Conservation (phyloP, 352 stramenopile species). For the Phytopythium sindhum region DNA sequence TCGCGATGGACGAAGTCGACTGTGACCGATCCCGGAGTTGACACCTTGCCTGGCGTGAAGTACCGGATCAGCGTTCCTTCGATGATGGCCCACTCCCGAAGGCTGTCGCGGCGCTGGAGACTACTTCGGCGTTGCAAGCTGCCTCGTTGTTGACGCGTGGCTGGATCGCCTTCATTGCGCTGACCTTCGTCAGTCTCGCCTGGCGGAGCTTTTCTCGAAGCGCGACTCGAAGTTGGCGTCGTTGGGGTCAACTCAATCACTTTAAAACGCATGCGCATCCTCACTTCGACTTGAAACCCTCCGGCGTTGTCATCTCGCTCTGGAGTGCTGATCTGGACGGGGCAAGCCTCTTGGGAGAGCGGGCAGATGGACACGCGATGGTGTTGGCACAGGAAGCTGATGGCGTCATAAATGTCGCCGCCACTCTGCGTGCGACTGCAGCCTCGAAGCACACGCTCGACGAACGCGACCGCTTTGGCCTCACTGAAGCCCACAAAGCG, state of each 20-base stretch:
- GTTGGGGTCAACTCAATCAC: slow-evolving; percentile 46
- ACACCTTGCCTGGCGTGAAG: slow-evolving; percentile 55
- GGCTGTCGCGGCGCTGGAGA: slow-evolving; percentile 13
- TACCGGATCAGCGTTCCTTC: slow-evolving; percentile 51
- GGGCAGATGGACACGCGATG: slow-evolving; percentile 58
- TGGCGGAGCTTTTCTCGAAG: background rate
- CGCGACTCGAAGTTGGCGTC: slow-evolving; percentile 6
- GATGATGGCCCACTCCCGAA: slow-evolving; percentile 48
- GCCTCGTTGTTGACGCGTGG: slow-evolving; percentile 3
- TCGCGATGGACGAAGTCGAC: slow-evolving; percentile 25
- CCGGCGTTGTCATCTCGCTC: slow-evolving; percentile 10
- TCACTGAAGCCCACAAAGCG: slow-evolving; percentile 40
- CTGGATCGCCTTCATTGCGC: background rate
- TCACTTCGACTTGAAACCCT: slow-evolving; percentile 52
- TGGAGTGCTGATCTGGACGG: slow-evolving; percentile 51
- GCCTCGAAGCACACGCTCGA: slow-evolving; percentile 64
- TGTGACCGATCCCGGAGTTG: slow-evolving; percentile 44
- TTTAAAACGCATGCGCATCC: slow-evolving; percentile 75
- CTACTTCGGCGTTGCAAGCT: background rate
- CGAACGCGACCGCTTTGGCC: slow-evolving; percentile 56
- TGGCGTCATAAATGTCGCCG: slow-evolving; percentile 79
- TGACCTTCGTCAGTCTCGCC: background rate
- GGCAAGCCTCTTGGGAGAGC: slow-evolving; percentile 56
- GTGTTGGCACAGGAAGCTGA: slow-evolving; percentile 70
- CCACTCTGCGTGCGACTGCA: slow-evolving; percentile 73